phyloP scores from a whole-genome alignment of 2,329 filamentous ascomycete genomes.

The Fusarium clavum region DNA sequence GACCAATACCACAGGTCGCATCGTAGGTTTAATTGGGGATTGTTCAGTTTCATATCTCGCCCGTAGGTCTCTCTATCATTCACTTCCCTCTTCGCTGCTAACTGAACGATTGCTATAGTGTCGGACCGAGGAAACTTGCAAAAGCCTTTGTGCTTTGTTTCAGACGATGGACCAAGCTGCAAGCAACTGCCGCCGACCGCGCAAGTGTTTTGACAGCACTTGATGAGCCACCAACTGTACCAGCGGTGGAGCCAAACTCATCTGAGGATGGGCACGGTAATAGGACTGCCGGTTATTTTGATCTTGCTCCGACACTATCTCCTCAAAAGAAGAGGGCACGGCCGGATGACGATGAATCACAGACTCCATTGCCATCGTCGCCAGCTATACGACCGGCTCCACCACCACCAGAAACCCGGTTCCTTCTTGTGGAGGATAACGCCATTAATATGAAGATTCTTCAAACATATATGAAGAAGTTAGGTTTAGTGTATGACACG shows the following conservation, averaged over 20 bases:
- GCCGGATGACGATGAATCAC: conserved; percentile 1
- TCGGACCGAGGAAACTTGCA: conserved; percentile 55
- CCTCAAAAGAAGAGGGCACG: conserved; percentile 18
- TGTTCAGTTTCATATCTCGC: conserved; percentile 53
- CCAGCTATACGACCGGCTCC: background rate
- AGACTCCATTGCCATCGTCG: conserved; percentile 3
- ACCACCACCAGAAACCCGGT: conserved; percentile 1
- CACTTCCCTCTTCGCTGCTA: background rate
- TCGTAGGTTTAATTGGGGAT: conserved; percentile 34
- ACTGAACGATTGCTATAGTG: conserved; percentile 34
- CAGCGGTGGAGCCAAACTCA: background rate
- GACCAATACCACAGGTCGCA: conserved; percentile 35
- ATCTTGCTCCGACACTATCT: background rate
- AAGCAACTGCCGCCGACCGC: conserved; percentile 11
- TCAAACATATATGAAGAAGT: conserved; percentile 51
- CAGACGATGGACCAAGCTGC: conserved; percentile 44
- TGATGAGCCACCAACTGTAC: conserved; percentile 3
- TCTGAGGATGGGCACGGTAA: background rate
- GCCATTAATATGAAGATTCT: conserved; percentile 54
- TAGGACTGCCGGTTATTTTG: conserved; percentile 2
- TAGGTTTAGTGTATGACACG: conserved; percentile 45
- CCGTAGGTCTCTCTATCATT: conserved; percentile 47
- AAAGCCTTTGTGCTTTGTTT: conserved; percentile 48
- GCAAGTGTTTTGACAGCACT: conserved; percentile 26
- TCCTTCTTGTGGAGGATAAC: conserved; percentile 58